These are phyloP conservation scores for Neoarthrinium moseri DNA, from an alignment of 2,329 filamentous ascomycete species.

Conservation along the genomic window DNA sequence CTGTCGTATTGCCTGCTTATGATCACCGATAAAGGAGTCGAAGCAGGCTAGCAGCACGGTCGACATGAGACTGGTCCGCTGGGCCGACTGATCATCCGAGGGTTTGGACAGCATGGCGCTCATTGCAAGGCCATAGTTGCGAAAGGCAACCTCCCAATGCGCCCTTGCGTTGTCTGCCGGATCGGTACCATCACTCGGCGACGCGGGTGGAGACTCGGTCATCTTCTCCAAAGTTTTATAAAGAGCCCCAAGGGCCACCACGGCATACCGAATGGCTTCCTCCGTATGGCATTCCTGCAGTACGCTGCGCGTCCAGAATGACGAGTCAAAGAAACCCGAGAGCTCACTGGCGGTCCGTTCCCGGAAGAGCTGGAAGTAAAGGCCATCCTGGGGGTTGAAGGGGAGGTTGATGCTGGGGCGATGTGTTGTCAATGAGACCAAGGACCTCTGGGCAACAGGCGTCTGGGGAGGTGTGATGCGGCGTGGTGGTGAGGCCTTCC, in stretches of 20 bases:
- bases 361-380: constrained; percentile 63
- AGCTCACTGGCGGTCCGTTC: constrained; percentile 61
- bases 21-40: constrained; percentile 65
- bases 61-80: constrained; percentile 60
- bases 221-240: constrained; percentile 66
- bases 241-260: constrained; percentile 64
- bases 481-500: constrained; percentile 10
- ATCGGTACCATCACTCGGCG: constrained; percentile 35
- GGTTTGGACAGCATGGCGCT: constrained; percentile 46
- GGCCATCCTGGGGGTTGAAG: constrained; percentile 50
- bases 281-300: constrained; percentile 63
- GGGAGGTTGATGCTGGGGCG: constrained; percentile 44
- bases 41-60: constrained; percentile 67
- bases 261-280: constrained; percentile 61
- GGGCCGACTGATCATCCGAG: constrained; percentile 41
- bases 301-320: constrained; percentile 64
- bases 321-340: constrained; percentile 65
- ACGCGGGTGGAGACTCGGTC: constrained; percentile 47
- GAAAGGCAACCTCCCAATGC: constrained; percentile 61
- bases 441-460: constrained; percentile 19
- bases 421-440: constrained; percentile 32
- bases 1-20: constrained; percentile 59
- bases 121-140: constrained; percentile 57
- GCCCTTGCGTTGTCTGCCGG: constrained; percentile 37
- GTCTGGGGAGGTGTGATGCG: constrained; percentile 32